Evolutionary conservation across 495 filamentous ascomycete species (phyloP).

Genomic region (Penicillium lividum): DNA sequence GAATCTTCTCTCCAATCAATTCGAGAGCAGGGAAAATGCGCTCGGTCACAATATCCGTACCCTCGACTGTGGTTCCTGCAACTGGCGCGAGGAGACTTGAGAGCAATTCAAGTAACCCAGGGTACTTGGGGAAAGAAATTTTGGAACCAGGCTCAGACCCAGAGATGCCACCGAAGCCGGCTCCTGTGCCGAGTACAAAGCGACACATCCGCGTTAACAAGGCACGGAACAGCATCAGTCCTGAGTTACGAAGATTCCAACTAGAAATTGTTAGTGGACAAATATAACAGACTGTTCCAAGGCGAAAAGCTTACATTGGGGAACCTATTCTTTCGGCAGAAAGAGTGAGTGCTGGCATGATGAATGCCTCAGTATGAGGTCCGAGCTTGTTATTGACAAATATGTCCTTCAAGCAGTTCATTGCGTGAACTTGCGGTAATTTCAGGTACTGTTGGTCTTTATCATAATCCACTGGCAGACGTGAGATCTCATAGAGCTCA

Average conservation of each 20-base stretch:
- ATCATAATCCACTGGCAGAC: slow-evolving; percentile 50
- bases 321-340: slow-evolving; percentile 69
- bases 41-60: slow-evolving; percentile 57
- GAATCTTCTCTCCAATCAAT: slow-evolving; percentile 62
- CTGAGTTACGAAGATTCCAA: slow-evolving; percentile 93
- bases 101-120: slow-evolving; percentile 66
- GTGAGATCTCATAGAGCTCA: slow-evolving; percentile 60
- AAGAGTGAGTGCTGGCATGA: slow-evolving; percentile 71
- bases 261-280: slow-evolving; percentile 40
- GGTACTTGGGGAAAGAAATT: slow-evolving; percentile 63
- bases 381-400: slow-evolving; percentile 77
- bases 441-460: slow-evolving; percentile 51
- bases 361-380: slow-evolving; percentile 60
- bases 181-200: slow-evolving; percentile 26
- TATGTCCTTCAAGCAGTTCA: slow-evolving; percentile 87
- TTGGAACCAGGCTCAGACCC: slow-evolving; percentile 44
- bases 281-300: background rate
- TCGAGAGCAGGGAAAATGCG: slow-evolving; percentile 87
- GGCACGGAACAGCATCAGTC: slow-evolving; percentile 83
- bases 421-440: slow-evolving; percentile 87
- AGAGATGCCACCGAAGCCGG: slow-evolving; percentile 45
- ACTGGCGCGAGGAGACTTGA: slow-evolving; percentile 60
- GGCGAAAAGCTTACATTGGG: slow-evolving; percentile 50
- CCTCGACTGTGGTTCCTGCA: slow-evolving; percentile 34
- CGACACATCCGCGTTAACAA: slow-evolving; percentile 69